Evolutionary conservation across 495 filamentous ascomycete species (phyloP), one percentile per base, ranked within the genome.

Genomic region (Xylaria nigripes): DNA sequence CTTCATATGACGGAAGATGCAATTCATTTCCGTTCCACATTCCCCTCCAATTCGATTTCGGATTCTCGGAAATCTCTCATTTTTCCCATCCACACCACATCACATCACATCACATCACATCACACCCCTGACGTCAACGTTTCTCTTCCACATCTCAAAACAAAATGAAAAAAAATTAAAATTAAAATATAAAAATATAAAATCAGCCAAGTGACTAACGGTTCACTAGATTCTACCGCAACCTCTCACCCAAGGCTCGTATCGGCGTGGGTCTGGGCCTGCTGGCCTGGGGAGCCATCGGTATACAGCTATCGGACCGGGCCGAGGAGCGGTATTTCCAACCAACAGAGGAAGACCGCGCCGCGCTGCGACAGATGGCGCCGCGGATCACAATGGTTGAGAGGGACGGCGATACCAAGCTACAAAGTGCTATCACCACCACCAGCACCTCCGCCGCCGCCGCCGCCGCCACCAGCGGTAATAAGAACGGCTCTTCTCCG

Each of bases 261-360:
- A 47, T 71, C 24, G 68, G 62, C 42, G 57, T 76, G 45, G 73
- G 75, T 41, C 57, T 64, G n/a, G 69, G 67, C 45, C 54, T 77
- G 42, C 40, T 76, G 19, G 58, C 62, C 40, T 77, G 75, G 75
- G 73, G 75, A 16, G 43, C 59, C 38, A 56, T 70, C 34, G 75
- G 75, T 12, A 66, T 73, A 32, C 62, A 68, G 16, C 41, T 75
- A 9, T 60, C 63, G 25, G 72, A 74, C 60, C 66, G 63, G 51
- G 61, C 66, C 30, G 75, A 74, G 54, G 67, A 72, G 41, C 67
- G 61, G 45, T 67, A 71, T 45, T 65, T 67, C 48, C 71, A 60
- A 45, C 70, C 75, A 12, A 76, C 71, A 16, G 72, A 75, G 49
- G 63, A 68, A 22, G 75, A 76, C 58, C 66, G 64, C 57, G 70